Percentiles rank a stretch among this genome's conserved stretches.
phyloP scores from a whole-genome alignment of 2,329 filamentous ascomycete species.

The Aspergillus persii region DNA sequence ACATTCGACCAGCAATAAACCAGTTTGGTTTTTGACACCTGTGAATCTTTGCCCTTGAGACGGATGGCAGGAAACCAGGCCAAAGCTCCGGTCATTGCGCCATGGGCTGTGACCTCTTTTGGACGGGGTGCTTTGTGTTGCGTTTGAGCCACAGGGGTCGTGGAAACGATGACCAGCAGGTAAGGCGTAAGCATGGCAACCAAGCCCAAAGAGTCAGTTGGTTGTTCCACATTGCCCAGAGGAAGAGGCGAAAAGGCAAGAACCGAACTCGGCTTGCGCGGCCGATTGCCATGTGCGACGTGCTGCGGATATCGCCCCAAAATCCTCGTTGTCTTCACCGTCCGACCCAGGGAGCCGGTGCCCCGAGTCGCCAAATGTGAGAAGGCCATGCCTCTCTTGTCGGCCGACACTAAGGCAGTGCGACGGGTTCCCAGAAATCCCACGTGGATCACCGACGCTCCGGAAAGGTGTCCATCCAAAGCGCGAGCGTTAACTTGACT shows the following conservation, averaged over 20 bases:
- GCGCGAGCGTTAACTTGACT: slow-evolving; percentile 62
- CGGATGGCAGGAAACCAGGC: slow-evolving; percentile 98
- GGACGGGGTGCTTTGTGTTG: slow-evolving; percentile 91
- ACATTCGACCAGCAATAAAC: slow-evolving; percentile 99
- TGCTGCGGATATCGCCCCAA: slow-evolving; percentile 82
- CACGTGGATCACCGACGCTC: slow-evolving; percentile 79
- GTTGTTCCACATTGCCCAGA: slow-evolving; percentile 87
- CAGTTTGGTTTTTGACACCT: slow-evolving; percentile 72
- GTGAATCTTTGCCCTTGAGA: slow-evolving; percentile 71
- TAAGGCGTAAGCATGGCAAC: slow-evolving; percentile 97
- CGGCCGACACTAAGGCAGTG: slow-evolving; percentile 91
- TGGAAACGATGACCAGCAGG: slow-evolving; percentile 92
- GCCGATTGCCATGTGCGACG: slow-evolving; percentile 59
- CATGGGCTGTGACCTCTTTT: slow-evolving; percentile 86
- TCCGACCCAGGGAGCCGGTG: slow-evolving; percentile 78
- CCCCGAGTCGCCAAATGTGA: slow-evolving; percentile 93
- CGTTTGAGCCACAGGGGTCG: slow-evolving; percentile 91
- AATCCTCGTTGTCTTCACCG: slow-evolving; percentile 85
- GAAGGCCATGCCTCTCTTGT: slow-evolving; percentile 95
- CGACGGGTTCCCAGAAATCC: slow-evolving; percentile 91
- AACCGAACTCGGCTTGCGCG: slow-evolving; percentile 88
- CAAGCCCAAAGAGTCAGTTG: slow-evolving; percentile 81
- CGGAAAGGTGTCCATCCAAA: slow-evolving; percentile 78
- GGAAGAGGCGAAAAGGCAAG: slow-evolving; percentile 87
- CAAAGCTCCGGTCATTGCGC: slow-evolving; percentile 87